Base-by-base conservation (phyloP, 2,329 filamentous ascomycete genomes). In the Fusarium anguioides region DNA sequence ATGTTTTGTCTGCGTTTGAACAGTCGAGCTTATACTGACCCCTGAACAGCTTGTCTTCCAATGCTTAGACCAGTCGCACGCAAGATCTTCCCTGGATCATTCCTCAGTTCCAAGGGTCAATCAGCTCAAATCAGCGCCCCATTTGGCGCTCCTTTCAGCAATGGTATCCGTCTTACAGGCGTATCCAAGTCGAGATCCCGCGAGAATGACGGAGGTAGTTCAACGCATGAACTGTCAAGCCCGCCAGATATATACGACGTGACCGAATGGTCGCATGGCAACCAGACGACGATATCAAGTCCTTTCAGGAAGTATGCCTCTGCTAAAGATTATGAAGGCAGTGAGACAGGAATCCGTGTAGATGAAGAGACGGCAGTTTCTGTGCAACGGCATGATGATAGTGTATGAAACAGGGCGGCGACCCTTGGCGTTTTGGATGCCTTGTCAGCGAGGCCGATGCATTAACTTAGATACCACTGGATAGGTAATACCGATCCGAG, bases 41-140 rank as follows among this genome's bases (percentile, higher is more conserved):
- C 4, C 12, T 8, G 5, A 7, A 6, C 6, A 72, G 70, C 65
- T 18, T 72, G 58, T 20, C 69, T 72, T 8, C 70, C 70, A 9
- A 67, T 72, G 59, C 65, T 72, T 20, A 56, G 70, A 12, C 70
- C 69, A 14, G 49, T 71, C 7, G 58, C 66, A 1, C 64, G 64
- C n/a, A 67, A 36, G 12, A 40, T 71, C n/a, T 33, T 72, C 11
- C 64, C 67, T 8, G 51, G 60, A 24, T 69, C 66, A n/a, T 68
- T 69, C 26, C 66, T 69, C 17, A 37, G 37, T 6, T 68, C 65
- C 9, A 47, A 52, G 21, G 66, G 63, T 3, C 57, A 46, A 20
- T 70, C 62, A 3, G 45, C 41, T 1, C 64, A 56, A 18, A 41
- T 55, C 29, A 64, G 64, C 33, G 33, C 47, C 2, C 62, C 66